A percentile compares a stretch with the other conserved stretches of the same genome.
Evolutionary conservation across 805 yeast species (phyloP).

Genomic region (Candida railenensis): DNA sequence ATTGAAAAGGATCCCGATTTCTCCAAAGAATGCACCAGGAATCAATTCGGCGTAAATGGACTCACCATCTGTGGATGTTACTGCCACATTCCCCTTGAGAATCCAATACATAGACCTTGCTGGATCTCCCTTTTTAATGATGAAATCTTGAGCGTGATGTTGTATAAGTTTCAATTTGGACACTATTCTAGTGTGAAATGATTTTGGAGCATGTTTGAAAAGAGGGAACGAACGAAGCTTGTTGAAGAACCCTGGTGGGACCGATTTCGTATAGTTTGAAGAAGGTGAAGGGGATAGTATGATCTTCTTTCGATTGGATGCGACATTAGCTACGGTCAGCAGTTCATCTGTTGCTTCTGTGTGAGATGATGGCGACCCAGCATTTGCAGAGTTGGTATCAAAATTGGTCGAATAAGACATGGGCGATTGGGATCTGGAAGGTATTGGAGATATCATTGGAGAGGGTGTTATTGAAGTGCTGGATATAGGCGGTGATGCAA

Average conservation of each 20-base stretch:
- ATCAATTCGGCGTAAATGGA: slow-evolving; percentile 67
- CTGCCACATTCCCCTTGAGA: slow-evolving; percentile 71
- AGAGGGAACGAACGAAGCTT: slow-evolving; percentile 56
- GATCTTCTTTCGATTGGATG: neutral
- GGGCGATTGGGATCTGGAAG: neutral
- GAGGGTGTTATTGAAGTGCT: neutral
- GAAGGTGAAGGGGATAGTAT: neutral
- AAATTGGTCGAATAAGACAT: neutral
- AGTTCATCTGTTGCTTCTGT: too few relatives aligned
- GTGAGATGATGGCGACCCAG: too few relatives aligned
- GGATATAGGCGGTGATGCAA: neutral
- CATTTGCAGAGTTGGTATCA: too few relatives aligned
- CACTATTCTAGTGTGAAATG: slow-evolving; percentile 61
- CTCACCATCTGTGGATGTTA: slow-evolving; percentile 76
- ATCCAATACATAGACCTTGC: slow-evolving; percentile 81
- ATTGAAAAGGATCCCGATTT: slow-evolving; percentile 72
- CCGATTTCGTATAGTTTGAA: slow-evolving; percentile 11
- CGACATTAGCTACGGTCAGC: too few relatives aligned
- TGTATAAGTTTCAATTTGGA: slow-evolving; percentile 57
- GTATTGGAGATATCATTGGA: neutral
- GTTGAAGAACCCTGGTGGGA: slow-evolving; percentile 57
- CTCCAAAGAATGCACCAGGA: slow-evolving; percentile 75
- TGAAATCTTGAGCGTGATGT: slow-evolving; percentile 66
- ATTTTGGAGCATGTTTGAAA: slow-evolving; percentile 63
- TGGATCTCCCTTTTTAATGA: slow-evolving; percentile 69